Percentiles rank a stretch among this genome's conserved stretches.
Conservation (phyloP, 345 rosid species). For the Brassica juncea region DNA sequence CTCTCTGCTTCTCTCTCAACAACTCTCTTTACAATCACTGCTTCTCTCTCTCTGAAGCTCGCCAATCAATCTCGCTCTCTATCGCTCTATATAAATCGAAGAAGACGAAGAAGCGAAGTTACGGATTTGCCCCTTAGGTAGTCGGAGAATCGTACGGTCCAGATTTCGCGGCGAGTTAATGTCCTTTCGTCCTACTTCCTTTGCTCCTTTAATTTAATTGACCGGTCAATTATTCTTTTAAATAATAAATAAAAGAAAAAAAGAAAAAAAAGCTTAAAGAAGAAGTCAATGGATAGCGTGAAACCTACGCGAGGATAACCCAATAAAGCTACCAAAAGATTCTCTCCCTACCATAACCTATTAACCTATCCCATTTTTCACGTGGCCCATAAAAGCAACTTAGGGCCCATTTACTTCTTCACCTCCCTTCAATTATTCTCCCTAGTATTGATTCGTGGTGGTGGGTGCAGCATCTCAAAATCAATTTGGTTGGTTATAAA, state of each 20-base stretch:
- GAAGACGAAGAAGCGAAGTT: neutral
- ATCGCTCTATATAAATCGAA: conserved; percentile 25
- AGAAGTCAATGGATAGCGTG: conserved; percentile 43
- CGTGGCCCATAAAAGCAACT: conserved; percentile 32
- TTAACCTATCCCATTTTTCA: conserved; percentile 31
- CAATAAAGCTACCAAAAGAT: conserved; percentile 31
- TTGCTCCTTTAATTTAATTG: conserved; percentile 26
- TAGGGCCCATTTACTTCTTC: conserved; percentile 17
- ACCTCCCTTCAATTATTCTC: neutral
- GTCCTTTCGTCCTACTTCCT: conserved; percentile 38
- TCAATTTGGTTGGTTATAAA: neutral
- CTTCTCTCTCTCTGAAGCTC: neutral
- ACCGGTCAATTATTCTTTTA: conserved; percentile 17
- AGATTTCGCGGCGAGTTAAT: conserved; percentile 40
- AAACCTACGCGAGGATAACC: conserved; percentile 40
- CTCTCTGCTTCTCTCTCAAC: conserved; percentile 13
- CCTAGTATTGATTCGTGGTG: neutral
- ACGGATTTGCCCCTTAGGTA: conserved; percentile 25
- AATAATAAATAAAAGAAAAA: neutral
- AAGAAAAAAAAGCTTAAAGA: neutral
- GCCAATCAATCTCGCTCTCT: conserved; percentile 17
- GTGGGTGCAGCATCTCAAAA: conserved; percentile 4
- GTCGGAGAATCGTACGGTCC: conserved; percentile 38
- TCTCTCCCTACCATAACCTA: conserved; percentile 17
- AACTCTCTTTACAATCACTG: conserved; percentile 3